Base-by-base conservation (phyloP, 2,329 filamentous ascomycete genomes). In the Beauveria australis region DNA sequence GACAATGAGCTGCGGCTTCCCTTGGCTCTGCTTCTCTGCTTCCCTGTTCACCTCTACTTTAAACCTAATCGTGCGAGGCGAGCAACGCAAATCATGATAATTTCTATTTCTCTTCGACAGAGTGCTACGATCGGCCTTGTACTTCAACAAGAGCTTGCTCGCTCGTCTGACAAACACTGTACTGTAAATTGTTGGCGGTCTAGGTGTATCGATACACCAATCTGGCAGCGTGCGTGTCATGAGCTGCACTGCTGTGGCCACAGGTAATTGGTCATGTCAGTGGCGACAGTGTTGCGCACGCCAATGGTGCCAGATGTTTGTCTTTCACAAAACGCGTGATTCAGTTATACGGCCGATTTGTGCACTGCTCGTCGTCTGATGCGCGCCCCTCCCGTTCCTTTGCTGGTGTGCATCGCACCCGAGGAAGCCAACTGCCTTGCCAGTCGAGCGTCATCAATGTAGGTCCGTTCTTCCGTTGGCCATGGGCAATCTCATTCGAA, bases 301-400 rank as follows among this genome's bases (percentile, higher is more conserved):
- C 14, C 9, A 3, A n/a, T 22, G 30, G 22, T 30, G 43, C 16
- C 28, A 22, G 37, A 33, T 48, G 58, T 60, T 60, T 60, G 58
- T 43, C 43, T 54, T 30, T 41, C 58, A 48, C 49, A 54, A 48
- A 28, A 47, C 16, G 19, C 19, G 51, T 54, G 58, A 53, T 53
- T 40, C 43, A 54, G 58, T 60, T 37, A 53, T 60, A 60, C 58
- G 58, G 30, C 41, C 58, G 58, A 54, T 51, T 60, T 60, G 58
- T 60, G 28, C 22, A 18, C 51, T 52, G 26, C 18, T 9, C 22
- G 19, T 53, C 26, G 40, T 52, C 57, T 47, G 48, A 49, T 40
- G 19, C 48, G 7, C 41, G 41, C 58, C 58, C 40, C 33, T 37
- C 24, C 22, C 19, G 22, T 22, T 51, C n/a, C 22, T 51, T 9